Base-by-base conservation (phyloP, 495 filamentous ascomycete genomes). In the Penicillium angulare region DNA sequence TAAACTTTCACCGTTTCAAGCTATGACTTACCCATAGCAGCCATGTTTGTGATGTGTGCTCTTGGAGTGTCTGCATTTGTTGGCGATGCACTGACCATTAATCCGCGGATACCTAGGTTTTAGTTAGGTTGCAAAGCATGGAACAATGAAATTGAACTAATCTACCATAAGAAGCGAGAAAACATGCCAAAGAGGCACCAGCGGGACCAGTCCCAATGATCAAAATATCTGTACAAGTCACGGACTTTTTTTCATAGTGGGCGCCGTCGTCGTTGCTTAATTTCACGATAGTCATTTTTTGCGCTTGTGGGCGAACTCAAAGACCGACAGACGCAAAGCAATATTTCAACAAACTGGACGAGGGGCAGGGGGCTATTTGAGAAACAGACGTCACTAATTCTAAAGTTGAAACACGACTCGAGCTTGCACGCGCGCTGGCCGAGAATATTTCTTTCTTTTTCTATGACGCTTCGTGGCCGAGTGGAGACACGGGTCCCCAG, bases 141-240 rank as follows among this genome's bases (percentile, higher is more conserved):
- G n/a, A n/a, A n/a, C n/a, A n/a, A n/a, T n/a, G n/a, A n/a, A n/a
- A n/a, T n/a, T n/a, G 8, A 31, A 31, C 27, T 9, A 12, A 31
- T 12, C 13, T 31, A 31, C 77, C 77, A 68, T 83, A 68, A 16
- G 66, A 62, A 8, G 71, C 69, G 5, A 83, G 73, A 47, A 83
- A 82, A 48, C 76, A 78, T 21, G 79, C 80, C 18, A 84, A 55
- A 0, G 72, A 57, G 16, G 77, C 79, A 1, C 80, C 80, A 2
- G 80, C 79, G 7, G 80, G 80, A 0, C 80, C 80, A 29, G 78
- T 68, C 17, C 80, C 80, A 7, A 81, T 64, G 20, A 84, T 77
- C n/a, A 84, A 59, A 33, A 75, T 65, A 50, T 78, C 70, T 8
- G 73, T 79, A 26, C 45, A 43, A 15, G 35, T 50, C 27, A 52